Evolutionary conservation across 2,329 filamentous ascomycete genomes (phyloP).

Genomic region (Alternaria tenuissima): DNA sequence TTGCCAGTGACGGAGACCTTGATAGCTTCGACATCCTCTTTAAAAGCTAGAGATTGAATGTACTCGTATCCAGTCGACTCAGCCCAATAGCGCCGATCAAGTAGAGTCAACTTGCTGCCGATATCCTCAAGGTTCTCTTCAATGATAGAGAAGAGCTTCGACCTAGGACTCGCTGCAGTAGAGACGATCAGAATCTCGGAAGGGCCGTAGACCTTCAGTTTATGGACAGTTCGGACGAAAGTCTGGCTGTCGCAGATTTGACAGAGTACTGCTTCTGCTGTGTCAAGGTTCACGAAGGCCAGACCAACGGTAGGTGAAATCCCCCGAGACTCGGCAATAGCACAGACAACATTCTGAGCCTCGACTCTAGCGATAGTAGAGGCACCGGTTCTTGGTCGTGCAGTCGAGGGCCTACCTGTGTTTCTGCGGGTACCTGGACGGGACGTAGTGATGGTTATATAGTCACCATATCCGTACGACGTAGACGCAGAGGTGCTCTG

Average conservation of each 20-base stretch:
- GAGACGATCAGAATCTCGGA: conserved; percentile 80
- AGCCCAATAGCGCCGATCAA: conserved; percentile 85
- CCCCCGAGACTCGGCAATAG: conserved; percentile 85
- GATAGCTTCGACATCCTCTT: conserved; percentile 80
- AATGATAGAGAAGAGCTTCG: conserved; percentile 77
- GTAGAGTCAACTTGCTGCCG: conserved; percentile 63
- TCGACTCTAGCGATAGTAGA: conserved; percentile 66
- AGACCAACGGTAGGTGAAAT: conserved; percentile 84
- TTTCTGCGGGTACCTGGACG: conserved; percentile 44
- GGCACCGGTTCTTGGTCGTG: conserved; percentile 61
- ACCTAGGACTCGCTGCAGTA: conserved; percentile 73
- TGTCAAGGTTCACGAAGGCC: conserved; percentile 86
- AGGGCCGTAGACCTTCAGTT: conserved; percentile 81
- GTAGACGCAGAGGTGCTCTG: conserved; percentile 42
- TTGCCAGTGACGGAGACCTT: conserved; percentile 83
- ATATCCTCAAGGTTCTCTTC: conserved; percentile 74
- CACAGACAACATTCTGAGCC: conserved; percentile 81
- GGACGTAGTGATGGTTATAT: conserved; percentile 49
- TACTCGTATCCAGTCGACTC: conserved; percentile 79
- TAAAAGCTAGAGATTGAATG: conserved; percentile 80
- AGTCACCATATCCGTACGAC: conserved; percentile 46
- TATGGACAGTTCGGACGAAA: conserved; percentile 87
- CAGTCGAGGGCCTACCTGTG: conserved; percentile 54
- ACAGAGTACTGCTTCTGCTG: conserved; percentile 83
- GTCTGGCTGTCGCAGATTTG: conserved; percentile 94